Conservation (phyloP, 1,284 basidiomycete species). For the Irpex sp. region DNA sequence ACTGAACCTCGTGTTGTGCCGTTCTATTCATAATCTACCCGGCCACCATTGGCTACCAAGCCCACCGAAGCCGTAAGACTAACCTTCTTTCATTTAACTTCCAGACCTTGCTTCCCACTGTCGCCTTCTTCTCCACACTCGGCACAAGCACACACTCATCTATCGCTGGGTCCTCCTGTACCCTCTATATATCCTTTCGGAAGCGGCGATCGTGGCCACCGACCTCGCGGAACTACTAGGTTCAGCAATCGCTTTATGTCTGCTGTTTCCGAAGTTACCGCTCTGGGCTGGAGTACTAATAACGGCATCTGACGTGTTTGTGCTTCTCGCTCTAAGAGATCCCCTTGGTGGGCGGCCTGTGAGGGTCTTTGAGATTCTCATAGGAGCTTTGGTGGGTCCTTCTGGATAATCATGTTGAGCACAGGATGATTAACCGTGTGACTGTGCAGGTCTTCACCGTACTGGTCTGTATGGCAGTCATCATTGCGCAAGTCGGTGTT, state of each 20-base stretch:
- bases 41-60: background rate
- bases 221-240: constrained; percentile 80
- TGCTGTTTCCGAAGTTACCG: constrained; percentile 80
- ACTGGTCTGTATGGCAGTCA: constrained; percentile 77
- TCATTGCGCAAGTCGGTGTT: constrained; percentile 74
- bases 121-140: constrained; percentile 65
- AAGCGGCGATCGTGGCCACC: constrained; percentile 83
- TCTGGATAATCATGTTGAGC: background rate
- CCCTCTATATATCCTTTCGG: constrained; percentile 65
- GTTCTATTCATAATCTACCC: constrained; percentile 6
- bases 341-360: constrained; percentile 56
- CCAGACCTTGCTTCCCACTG: constrained; percentile 73
- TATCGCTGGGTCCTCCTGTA: constrained; percentile 68
- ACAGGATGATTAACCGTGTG: background rate
- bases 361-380: constrained; percentile 71
- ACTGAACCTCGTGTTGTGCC: background rate
- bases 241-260: constrained; percentile 72
- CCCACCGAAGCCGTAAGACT: background rate
- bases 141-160: constrained; percentile 56
- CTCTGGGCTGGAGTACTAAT: constrained; percentile 82
- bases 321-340: constrained; percentile 66
- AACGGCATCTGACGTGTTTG: constrained; percentile 81
- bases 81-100: background rate
- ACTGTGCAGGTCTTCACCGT: constrained; percentile 68
- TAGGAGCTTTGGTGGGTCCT: constrained; percentile 50